Percentiles rank a stretch among this genome's conserved stretches.
Evolutionary conservation across 2,329 filamentous ascomycete species (phyloP).

Genomic region (Blastomyces gilchristii): DNA sequence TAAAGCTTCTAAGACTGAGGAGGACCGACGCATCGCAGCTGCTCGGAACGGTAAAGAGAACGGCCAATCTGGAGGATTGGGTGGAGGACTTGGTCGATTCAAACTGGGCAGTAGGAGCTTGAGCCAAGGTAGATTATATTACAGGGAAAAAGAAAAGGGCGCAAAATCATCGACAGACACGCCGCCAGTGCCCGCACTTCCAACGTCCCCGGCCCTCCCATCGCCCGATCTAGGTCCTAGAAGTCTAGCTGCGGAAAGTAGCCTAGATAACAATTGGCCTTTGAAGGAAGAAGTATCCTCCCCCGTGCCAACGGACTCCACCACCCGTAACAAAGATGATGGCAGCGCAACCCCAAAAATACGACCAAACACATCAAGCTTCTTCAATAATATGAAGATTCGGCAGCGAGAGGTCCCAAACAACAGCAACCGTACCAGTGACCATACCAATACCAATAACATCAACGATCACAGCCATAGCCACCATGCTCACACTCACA

Average conservation of each 20-base stretch:
- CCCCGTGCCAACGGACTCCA: neutral
- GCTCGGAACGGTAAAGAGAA: constrained; percentile 28
- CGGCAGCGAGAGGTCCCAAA: neutral
- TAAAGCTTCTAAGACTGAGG: constrained; percentile 51
- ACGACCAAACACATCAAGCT: neutral
- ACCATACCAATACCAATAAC: neutral
- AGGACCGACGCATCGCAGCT: constrained; percentile 30
- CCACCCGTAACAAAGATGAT: neutral
- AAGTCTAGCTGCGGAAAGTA: neutral
- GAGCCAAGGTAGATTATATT: constrained; percentile 52
- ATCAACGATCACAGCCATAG: neutral
- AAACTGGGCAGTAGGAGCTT: constrained; percentile 67
- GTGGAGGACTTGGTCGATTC: constrained; percentile 51
- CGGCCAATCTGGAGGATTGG: constrained; percentile 34
- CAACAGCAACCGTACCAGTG: neutral
- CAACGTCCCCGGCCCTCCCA: neutral
- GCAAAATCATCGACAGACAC: constrained; percentile 7
- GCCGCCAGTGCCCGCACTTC: constrained; percentile 9
- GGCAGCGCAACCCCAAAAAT: neutral
- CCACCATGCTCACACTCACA: neutral
- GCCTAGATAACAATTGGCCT: neutral
- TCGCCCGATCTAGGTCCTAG: neutral
- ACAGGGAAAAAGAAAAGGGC: constrained; percentile 31
- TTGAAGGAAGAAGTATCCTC: neutral
- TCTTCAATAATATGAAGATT: constrained; percentile 4